Evolutionary conservation across 139 green algal species (phyloP), one percentile per base, ranked within the genome.

Genomic region (Volvox africanus): DNA sequence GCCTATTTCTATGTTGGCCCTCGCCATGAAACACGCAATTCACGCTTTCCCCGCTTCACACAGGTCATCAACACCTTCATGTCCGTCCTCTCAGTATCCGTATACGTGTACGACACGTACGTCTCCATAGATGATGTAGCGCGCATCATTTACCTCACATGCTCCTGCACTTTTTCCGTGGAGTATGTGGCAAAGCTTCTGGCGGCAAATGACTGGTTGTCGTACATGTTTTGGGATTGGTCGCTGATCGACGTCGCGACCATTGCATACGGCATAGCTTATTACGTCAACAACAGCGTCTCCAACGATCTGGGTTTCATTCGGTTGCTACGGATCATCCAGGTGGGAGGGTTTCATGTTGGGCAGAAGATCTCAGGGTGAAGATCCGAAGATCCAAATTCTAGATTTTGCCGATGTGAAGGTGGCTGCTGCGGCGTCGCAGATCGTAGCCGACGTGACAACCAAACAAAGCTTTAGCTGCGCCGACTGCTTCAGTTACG

Each of bases 41-140:
- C n/a, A 9, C 44, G 44, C 5, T 5, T 55, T 55, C 44, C 44
- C 44, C 9, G 44, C 5, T 55, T 55, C 44, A 55, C 44, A 9
- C 50, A 88, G 82, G 33, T 44, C 5, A 0, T 89, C 50, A 92
- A 92, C 44, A 73, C 67, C 1, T 13, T 89, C 37, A 86, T 86
- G 50, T 89, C 81, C 11, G 30, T 87, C 0, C 19, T 89, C 1
- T 89, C 62, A 11, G 89, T 89, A 14, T 83, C 18, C 36, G 37
- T 82, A 18, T 87, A 91, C 35, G 62, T 81, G 22, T 92, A 91
- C 68, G 78, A 91, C 88, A 87, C 88, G 19, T 91, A 91, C 88
- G 67, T 76, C 18, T 2, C 61, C 35, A 82, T 88, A 22, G 11
- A 32, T 2, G 0, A 85, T 14, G 17, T 79, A 5, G 55, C 71